phyloP scores from a whole-genome alignment of 179 eudicot species.

The Gypsophila paniculata region DNA sequence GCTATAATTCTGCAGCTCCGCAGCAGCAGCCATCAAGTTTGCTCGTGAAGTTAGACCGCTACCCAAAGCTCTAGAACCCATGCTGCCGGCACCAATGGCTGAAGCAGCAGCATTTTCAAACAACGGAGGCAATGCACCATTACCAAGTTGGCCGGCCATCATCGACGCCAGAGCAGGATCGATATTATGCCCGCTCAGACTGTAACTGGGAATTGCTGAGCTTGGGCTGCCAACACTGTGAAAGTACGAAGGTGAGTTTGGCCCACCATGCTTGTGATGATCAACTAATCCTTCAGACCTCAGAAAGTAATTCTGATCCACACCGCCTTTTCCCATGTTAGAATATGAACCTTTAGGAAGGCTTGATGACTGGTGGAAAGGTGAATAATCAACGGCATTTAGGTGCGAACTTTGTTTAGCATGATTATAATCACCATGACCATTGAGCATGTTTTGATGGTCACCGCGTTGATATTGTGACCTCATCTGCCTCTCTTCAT shows the following conservation, averaged over 20 bases:
- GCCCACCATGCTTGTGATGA: slow-evolving; percentile 47
- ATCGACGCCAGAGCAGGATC: slow-evolving; percentile 61
- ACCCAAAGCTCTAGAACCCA: slow-evolving; percentile 39
- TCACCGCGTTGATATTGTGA: slow-evolving; percentile 52
- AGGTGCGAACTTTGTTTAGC: slow-evolving; percentile 37
- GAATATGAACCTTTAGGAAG: slow-evolving; percentile 34
- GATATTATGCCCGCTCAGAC: slow-evolving; percentile 59
- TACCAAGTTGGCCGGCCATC: slow-evolving; percentile 64
- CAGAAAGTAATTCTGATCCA: slow-evolving; percentile 37
- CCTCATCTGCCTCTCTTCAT: slow-evolving; percentile 51
- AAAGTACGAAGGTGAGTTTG: slow-evolving; percentile 52
- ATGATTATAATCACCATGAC: slow-evolving; percentile 49
- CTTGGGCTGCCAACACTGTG: slow-evolving; percentile 51
- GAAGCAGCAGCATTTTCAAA: slow-evolving; percentile 46
- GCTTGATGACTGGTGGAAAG: slow-evolving; percentile 37
- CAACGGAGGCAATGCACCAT: slow-evolving; percentile 37
- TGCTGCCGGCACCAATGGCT: slow-evolving; percentile 33
- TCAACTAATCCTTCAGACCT: slow-evolving; percentile 46
- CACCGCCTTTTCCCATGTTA: slow-evolving; percentile 30
- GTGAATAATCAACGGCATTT: slow-evolving; percentile 41
- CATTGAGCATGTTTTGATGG: slow-evolving; percentile 47
- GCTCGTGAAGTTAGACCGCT: slow-evolving; percentile 35
- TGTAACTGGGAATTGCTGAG: slow-evolving; percentile 60
- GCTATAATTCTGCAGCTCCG: slow-evolving; percentile 33
- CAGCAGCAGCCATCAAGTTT: slow-evolving; percentile 37